Percentiles rank a stretch among this genome's conserved stretches.
These are phyloP conservation scores for Pleurotus sapidus DNA, from an alignment of 768 basidiomycete genomes.

Conservation along the genomic window DNA sequence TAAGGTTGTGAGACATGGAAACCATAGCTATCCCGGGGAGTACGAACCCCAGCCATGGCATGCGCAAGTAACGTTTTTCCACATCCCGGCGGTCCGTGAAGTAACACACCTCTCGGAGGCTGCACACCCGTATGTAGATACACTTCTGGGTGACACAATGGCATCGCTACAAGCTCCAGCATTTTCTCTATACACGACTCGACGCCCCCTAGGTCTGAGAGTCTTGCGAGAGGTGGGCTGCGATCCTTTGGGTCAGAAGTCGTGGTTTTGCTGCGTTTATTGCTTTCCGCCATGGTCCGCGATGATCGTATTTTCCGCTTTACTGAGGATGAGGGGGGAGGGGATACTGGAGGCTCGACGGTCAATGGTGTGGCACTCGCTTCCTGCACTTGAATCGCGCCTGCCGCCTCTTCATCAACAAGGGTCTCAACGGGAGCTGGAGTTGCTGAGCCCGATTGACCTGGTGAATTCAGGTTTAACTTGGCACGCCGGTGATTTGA, in stretches of 20 bases:
- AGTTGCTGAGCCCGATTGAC: slow-evolving; percentile 25
- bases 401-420: slow-evolving; percentile 19
- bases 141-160: slow-evolving; percentile 91
- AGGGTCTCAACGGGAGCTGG: slow-evolving; percentile 15
- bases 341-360: slow-evolving; percentile 11
- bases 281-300: slow-evolving; percentile 43
- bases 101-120: slow-evolving; percentile 85
- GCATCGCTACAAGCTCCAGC: slow-evolving; percentile 95
- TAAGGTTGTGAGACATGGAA: slow-evolving; percentile 3
- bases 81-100: slow-evolving; percentile 96
- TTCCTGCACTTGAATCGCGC: slow-evolving; percentile 9
- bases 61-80: slow-evolving; percentile 95
- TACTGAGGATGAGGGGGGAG: slow-evolving; percentile 28
- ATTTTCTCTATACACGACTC: slow-evolving; percentile 86
- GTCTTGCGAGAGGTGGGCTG: slow-evolving; percentile 67
- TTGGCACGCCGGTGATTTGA: slow-evolving; percentile 61
- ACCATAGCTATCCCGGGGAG: background rate
- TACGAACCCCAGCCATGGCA: slow-evolving; percentile 87
- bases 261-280: slow-evolving; percentile 50
- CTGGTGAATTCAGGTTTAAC: slow-evolving; percentile 61
- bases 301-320: slow-evolving; percentile 62
- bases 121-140: slow-evolving; percentile 92
- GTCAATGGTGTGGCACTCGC: slow-evolving; percentile 11
- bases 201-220: slow-evolving; percentile 88
- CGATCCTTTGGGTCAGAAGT: slow-evolving; percentile 56